Evolutionary conservation across 768 basidiomycete species (phyloP).

Genomic region (Phylloporus sp.): DNA sequence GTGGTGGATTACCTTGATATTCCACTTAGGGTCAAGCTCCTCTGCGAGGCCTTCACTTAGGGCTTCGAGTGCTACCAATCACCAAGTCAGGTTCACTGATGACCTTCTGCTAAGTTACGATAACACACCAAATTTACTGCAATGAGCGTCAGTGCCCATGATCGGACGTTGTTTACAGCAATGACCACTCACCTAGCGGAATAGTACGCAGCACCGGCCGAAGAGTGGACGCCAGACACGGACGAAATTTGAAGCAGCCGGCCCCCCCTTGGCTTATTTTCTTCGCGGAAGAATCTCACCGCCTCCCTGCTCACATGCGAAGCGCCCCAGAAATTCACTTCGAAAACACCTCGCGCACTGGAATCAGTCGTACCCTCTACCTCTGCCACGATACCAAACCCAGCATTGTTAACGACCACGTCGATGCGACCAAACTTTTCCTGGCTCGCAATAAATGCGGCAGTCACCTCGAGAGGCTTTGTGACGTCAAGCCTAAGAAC

Average conservation of each 20-base stretch:
- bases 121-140: constrained; percentile 16
- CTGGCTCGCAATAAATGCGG: constrained; percentile 31
- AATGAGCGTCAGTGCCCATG: neutral
- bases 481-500: constrained; percentile 40
- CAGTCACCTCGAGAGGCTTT: constrained; percentile 23
- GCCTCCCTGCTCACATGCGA: constrained; percentile 37
- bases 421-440: constrained; percentile 29
- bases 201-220: constrained; percentile 15
- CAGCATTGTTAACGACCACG: constrained; percentile 29
- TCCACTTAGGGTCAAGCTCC: constrained; percentile 20
- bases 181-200: constrained; percentile 15
- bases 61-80: constrained; percentile 11
- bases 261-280: constrained; percentile 33
- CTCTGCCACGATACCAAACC: constrained; percentile 26
- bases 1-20: constrained; percentile 13
- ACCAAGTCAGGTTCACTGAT: neutral
- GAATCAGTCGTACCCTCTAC: constrained; percentile 33
- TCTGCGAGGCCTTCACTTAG: constrained; percentile 10
- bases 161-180: neutral
- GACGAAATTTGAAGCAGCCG: constrained; percentile 36
- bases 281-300: constrained; percentile 20
- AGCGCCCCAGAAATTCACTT: constrained; percentile 44
- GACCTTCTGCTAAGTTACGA: neutral
- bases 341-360: constrained; percentile 34
- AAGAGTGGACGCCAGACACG: constrained; percentile 23